Percentiles rank a stretch among this genome's conserved stretches.
Evolutionary conservation across 441 rosid genomes (phyloP).

Genomic region (Populus hybrid): DNA sequence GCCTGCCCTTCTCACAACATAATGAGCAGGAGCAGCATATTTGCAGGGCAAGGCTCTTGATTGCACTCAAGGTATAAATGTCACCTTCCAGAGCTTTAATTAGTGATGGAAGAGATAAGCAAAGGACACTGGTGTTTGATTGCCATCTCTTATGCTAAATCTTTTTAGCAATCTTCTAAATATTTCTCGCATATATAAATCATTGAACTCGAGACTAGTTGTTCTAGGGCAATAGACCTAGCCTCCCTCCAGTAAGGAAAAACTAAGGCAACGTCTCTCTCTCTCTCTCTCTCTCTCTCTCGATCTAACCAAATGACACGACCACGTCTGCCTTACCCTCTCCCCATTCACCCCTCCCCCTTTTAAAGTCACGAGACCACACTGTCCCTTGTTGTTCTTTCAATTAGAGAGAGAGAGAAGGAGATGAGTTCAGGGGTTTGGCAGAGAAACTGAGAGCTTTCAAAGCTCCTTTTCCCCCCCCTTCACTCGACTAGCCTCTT

Average conservation of each 20-base stretch:
- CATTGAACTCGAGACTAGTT: slow-evolving; percentile 17
- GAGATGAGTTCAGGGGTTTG: slow-evolving; percentile 41
- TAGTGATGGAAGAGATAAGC: slow-evolving; percentile 22
- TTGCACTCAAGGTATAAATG: slow-evolving; percentile 7
- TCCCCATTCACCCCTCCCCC: slow-evolving; percentile 5
- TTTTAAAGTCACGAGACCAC: slow-evolving; percentile 63
- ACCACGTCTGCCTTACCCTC: slow-evolving; percentile 15
- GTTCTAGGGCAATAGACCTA: slow-evolving; percentile 31
- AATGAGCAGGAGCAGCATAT: slow-evolving; percentile 20
- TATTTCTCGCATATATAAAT: slow-evolving; percentile 7
- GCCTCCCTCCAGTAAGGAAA: not conserved
- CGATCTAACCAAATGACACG: slow-evolving; percentile 32
- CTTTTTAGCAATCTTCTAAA: slow-evolving; percentile 6
- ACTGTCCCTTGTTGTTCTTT: slow-evolving; percentile 37
- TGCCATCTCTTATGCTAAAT: slow-evolving; percentile 14
- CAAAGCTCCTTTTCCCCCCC: slow-evolving; percentile 48
- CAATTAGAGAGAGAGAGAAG: slow-evolving; percentile 37
- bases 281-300: slow-evolving; percentile 12
- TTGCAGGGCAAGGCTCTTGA: slow-evolving; percentile 25
- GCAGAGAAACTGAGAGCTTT: slow-evolving; percentile 88
- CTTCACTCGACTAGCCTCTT: slow-evolving; percentile 64
- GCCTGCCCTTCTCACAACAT: slow-evolving; percentile 11
- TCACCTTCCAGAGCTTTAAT: slow-evolving; percentile 19
- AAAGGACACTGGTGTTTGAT: slow-evolving; percentile 19
- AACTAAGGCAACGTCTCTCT: slow-evolving; percentile 30